These are phyloP conservation scores for Podaxis carcinomalis DNA, from an alignment of 768 basidiomycete species.

Conservation along the genomic window DNA sequence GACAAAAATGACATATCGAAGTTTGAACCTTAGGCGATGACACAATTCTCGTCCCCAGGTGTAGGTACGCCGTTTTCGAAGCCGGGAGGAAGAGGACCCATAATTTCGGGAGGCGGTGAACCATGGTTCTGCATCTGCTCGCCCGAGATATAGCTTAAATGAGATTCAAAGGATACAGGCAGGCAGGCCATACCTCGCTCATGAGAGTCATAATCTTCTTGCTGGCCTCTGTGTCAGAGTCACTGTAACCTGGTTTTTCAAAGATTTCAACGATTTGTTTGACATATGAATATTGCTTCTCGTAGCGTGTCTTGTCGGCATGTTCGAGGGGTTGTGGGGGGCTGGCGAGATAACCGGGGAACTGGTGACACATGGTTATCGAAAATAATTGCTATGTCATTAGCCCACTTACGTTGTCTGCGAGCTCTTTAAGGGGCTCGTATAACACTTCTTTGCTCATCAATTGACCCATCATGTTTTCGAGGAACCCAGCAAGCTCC, in stretches of 20 bases:
- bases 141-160: not conserved
- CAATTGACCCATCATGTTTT: conserved; percentile 77
- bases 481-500: conserved; percentile 64
- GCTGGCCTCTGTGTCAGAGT: conserved; percentile 43
- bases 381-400: not conserved
- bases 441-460: conserved; percentile 84
- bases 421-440: conserved; percentile 80
- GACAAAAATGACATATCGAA: not conserved
- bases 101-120: conserved; percentile 74
- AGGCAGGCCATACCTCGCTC: conserved; percentile 53
- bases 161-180: not conserved
- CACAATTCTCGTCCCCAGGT: conserved; percentile 22
- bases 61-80: conserved; percentile 19
- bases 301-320: conserved; percentile 61
- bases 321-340: conserved; percentile 48
- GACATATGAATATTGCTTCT: conserved; percentile 55
- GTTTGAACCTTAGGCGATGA: conserved; percentile 20
- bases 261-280: conserved; percentile 60
- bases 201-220: conserved; percentile 62
- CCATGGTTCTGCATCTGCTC: conserved; percentile 76
- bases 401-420: conserved; percentile 49
- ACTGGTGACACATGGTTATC: conserved; percentile 35
- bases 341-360: conserved; percentile 68
- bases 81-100: conserved; percentile 79
- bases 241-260: conserved; percentile 54